Conservation (phyloP, 1,284 basidiomycete species). For the Ceratobasidium sp. region DNA sequence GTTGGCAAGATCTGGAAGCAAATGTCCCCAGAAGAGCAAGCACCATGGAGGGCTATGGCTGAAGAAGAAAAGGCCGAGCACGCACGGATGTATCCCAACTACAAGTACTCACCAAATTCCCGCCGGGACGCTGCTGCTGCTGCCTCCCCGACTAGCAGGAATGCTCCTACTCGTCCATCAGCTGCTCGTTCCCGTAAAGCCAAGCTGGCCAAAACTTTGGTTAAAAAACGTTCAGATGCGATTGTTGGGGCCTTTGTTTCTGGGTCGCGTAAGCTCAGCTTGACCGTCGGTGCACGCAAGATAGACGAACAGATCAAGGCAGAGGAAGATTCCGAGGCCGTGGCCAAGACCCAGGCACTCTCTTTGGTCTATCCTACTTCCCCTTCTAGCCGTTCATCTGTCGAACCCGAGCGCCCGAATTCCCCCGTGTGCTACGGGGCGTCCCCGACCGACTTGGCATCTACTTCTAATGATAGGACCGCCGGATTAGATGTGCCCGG, state of each 20-base stretch:
- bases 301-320: not conserved
- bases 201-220: not conserved
- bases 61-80: constrained; percentile 39
- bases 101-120: constrained; percentile 41
- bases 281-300: not conserved
- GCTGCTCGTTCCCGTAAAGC: constrained; percentile 17
- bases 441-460: not conserved
- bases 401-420: not conserved
- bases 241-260: constrained; percentile 1
- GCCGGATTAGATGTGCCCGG: not conserved
- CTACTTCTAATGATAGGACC: not conserved
- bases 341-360: not conserved
- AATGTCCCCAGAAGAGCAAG: constrained; percentile 31
- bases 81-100: constrained; percentile 40
- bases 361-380: not conserved
- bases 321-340: no score
- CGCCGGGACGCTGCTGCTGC: constrained; percentile 28
- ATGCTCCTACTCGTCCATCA: not conserved
- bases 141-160: constrained; percentile 6
- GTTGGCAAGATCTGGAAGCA: constrained; percentile 41
- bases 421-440: not conserved
- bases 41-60: constrained; percentile 31
- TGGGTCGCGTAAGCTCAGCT: not conserved
- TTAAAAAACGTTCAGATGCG: not conserved
- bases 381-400: not conserved